Evolutionary conservation across 352 stramenopile genomes (phyloP).

Genomic region (Phytophthora pistaciae): DNA sequence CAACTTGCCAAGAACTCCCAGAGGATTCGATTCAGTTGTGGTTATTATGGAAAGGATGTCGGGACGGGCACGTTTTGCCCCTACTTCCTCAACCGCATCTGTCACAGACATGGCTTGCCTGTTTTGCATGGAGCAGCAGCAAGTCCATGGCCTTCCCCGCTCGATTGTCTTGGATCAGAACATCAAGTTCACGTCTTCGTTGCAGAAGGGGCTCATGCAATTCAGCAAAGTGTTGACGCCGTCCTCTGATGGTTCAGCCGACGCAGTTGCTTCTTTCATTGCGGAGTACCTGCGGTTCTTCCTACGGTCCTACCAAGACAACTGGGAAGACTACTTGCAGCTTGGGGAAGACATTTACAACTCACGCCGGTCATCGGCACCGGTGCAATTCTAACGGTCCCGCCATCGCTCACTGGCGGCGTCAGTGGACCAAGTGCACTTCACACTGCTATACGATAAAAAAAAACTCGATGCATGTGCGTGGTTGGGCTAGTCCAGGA

Average conservation of each 20-base stretch:
- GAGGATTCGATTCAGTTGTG: background rate
- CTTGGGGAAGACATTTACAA: constrained; percentile 4
- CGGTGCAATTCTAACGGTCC: background rate
- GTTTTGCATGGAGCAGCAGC: background rate
- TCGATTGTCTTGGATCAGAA: constrained; percentile 3
- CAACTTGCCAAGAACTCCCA: background rate
- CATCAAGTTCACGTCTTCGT: background rate
- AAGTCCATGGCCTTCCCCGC: constrained; percentile 2
- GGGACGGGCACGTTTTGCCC: background rate
- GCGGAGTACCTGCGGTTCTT: constrained; percentile 1
- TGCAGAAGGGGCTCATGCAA: background rate
- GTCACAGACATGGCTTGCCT: constrained; percentile 1
- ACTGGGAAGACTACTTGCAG: background rate
- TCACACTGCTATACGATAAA: too few relatives aligned
- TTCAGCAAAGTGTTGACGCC: background rate
- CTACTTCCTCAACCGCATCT: background rate
- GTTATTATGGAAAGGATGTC: background rate
- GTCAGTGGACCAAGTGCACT: background rate
- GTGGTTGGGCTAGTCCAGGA: too few relatives aligned
- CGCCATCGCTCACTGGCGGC: background rate
- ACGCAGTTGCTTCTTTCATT: background rate
- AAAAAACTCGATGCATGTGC: too few relatives aligned
- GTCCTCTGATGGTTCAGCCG: background rate
- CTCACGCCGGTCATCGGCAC: constrained; percentile 2
- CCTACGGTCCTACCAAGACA: background rate